Conservation (phyloP, 2,329 filamentous ascomycete species). For the Falciphora oryzae region DNA sequence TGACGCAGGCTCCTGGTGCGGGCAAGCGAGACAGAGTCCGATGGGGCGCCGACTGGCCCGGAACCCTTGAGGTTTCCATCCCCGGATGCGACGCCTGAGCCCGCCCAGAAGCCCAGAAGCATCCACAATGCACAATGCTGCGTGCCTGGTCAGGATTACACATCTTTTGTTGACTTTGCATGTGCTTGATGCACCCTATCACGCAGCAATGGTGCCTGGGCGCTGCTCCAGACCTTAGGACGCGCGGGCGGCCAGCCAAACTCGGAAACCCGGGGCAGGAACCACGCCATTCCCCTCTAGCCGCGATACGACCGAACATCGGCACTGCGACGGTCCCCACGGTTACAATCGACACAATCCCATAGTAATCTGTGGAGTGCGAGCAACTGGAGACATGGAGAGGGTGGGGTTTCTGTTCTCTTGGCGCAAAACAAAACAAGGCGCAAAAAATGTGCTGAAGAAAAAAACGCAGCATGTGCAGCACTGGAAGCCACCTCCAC, state of each 20-base stretch:
- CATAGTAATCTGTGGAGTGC: not conserved
- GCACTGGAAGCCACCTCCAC: not conserved
- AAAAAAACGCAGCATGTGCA: not conserved
- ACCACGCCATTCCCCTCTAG: not conserved
- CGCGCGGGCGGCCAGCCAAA: too few relatives aligned
- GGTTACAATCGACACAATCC: not conserved
- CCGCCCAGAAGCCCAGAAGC: too few relatives aligned
- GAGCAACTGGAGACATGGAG: not conserved
- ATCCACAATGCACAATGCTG: too few relatives aligned
- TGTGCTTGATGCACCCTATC: not conserved
- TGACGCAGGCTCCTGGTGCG: not conserved
- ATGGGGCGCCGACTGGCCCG: too few relatives aligned
- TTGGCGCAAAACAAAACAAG: slow-evolving; percentile 4
- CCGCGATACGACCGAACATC: not conserved
- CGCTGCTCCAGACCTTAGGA: too few relatives aligned
- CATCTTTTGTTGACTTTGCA: not conserved
- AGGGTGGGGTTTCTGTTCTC: not conserved
- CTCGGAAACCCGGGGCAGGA: too few relatives aligned
- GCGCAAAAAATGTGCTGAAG: not conserved
- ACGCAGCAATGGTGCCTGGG: too few relatives aligned
- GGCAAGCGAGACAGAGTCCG: not conserved
- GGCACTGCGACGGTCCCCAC: not conserved
- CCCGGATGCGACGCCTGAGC: not conserved
- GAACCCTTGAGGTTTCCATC: too few relatives aligned
- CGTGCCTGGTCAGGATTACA: too few relatives aligned